Evolutionary conservation across 257 asterid species (phyloP).

Genomic region (Nicotiana attenuata): DNA sequence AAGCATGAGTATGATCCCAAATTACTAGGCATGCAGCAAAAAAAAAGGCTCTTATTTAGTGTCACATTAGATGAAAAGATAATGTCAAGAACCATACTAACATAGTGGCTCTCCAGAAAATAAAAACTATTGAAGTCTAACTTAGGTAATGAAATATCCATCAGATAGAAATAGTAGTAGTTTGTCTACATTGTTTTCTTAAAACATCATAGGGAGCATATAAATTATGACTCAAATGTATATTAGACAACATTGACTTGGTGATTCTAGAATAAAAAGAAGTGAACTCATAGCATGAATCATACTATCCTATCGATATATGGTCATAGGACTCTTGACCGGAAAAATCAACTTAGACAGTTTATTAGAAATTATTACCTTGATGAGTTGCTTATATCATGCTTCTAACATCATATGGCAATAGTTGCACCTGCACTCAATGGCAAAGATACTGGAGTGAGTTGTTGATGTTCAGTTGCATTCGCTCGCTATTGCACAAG

Average conservation of each 20-base stretch:
- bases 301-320: not conserved
- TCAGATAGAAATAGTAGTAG: not conserved
- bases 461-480: constrained; percentile 37
- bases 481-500: constrained; percentile 60
- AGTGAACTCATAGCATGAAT: not conserved
- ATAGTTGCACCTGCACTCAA: constrained; percentile 77
- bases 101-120: too few relatives aligned
- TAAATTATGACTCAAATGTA: not conserved
- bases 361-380: not conserved
- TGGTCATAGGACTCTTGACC: not conserved
- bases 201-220: not conserved
- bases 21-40: too few relatives aligned
- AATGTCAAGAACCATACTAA: too few relatives aligned
- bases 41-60: too few relatives aligned
- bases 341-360: too few relatives aligned
- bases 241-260: not conserved
- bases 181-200: not conserved
- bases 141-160: too few relatives aligned
- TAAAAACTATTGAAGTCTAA: too few relatives aligned
- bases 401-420: constrained; percentile 71
- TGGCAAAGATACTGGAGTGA: constrained; percentile 60
- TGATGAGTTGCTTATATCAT: constrained; percentile 25
- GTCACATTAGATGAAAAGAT: too few relatives aligned
- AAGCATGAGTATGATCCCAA: too few relatives aligned
- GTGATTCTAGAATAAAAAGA: not conserved